Evolutionary conservation across 176 grass and related monocot species (phyloP), one percentile per base, ranked within the genome.

Genomic region (Oropetium thomaeum): DNA sequence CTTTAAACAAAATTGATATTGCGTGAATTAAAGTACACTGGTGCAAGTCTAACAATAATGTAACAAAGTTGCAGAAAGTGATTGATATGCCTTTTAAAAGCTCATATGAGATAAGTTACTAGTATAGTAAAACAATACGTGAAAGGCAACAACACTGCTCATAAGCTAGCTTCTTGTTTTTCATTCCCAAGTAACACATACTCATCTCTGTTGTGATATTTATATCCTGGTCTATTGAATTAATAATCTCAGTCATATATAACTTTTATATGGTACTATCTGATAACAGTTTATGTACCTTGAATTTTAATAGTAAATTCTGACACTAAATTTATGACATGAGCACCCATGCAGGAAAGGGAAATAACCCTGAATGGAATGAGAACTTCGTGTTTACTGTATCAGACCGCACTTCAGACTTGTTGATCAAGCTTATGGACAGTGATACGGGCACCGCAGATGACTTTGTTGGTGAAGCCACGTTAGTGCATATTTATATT

Each of bases 321-420:
- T 27, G 22, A 27, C 27, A 27, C 8, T 57, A 26, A 26, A 12
- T 26, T 3, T 43, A 17, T 77, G 49, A 63, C 41, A 69, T 71
- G 43, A 20, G 77, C 65, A 64, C 7, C 3, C 38, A 68, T 88
- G 58, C 83, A 96, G 89, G 84, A 78, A 93, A 89, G 84, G 96
- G 96, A 86, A 88, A 53, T 62, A 79, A 73, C 16, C 96, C 96
- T 62, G 83, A 99, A 65, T 99, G 96, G 96, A 96, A 99, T 42
- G 92, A 99, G 76, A 95, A 35, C 75, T 99, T 99, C 77, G 87
- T 99, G 35, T 99, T 96, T 69, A 95, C 67, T 0, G 79, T 99
- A 52, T 84, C 89, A 35, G 89, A 88, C 75, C 37, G 27, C 71
- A 87, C 79, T 28, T 4, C 63, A 67, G 92, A 99, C 9, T 75